Percentiles rank a stretch among this genome's conserved stretches.
Evolutionary conservation across 805 yeast species (phyloP).

Genomic region (Saccharomyces eubayanus): DNA sequence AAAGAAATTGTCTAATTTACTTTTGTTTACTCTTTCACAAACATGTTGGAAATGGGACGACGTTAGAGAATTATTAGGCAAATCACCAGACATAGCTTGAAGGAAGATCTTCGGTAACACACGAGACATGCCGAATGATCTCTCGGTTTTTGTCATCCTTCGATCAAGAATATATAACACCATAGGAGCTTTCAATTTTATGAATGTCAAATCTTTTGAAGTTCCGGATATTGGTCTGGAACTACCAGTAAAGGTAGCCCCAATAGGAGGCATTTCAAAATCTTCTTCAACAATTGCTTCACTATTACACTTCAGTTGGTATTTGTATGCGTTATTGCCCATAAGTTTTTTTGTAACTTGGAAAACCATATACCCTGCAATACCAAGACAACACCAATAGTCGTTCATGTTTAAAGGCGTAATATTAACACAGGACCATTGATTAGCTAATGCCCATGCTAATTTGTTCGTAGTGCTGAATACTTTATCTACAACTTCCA

Average conservation of each 20-base stretch:
- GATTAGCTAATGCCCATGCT: conserved; percentile 66
- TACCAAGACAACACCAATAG: conserved; percentile 83
- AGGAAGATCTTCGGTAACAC: conserved; percentile 85
- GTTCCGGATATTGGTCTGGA: conserved; percentile 27
- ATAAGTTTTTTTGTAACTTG: conserved; percentile 61
- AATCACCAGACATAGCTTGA: conserved; percentile 93
- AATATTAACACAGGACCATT: conserved; percentile 90
- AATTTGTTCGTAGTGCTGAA: conserved; percentile 59
- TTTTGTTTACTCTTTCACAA: conserved; percentile 92
- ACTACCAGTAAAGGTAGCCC: conserved; percentile 41
- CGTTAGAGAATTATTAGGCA: conserved; percentile 66
- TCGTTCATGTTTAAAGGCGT: conserved; percentile 74
- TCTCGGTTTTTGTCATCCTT: conserved; percentile 92
- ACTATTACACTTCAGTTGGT: conserved; percentile 52
- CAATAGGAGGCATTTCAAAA: conserved; percentile 74
- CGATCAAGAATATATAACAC: conserved; percentile 78
- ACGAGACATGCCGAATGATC: conserved; percentile 83
- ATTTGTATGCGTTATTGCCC: conserved; percentile 80
- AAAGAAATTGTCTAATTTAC: conserved; percentile 72
- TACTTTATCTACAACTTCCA: conserved; percentile 70
- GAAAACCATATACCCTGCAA: conserved; percentile 73
- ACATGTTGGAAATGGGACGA: conserved; percentile 82
- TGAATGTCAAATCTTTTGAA: conserved; percentile 50
- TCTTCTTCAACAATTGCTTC: conserved; percentile 67
- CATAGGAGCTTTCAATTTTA: conserved; percentile 75